phyloP scores from a whole-genome alignment of 1,284 basidiomycete species.

The Prillingera fragicola region DNA sequence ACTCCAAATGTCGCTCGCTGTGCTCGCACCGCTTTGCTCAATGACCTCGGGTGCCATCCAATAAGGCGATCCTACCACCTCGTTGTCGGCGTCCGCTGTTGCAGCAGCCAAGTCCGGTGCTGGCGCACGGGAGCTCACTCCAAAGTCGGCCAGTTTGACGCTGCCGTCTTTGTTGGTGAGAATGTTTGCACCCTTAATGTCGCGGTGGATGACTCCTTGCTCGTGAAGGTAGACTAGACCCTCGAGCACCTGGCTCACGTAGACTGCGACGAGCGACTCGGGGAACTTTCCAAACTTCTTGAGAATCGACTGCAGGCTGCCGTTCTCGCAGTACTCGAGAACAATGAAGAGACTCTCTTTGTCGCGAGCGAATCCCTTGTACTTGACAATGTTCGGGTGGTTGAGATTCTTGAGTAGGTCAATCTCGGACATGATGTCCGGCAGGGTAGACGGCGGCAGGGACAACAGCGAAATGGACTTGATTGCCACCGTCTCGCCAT shows the following conservation, averaged over 20 bases:
- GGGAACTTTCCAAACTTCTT: conserved; percentile 98
- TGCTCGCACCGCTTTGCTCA: conserved; percentile 92
- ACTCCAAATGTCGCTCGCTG: conserved; percentile 95
- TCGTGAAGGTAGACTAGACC: conserved; percentile 92
- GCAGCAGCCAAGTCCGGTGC: conserved; percentile 18
- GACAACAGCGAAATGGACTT: conserved; percentile 91
- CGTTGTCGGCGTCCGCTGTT: conserved; percentile 55
- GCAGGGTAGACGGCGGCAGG: conserved; percentile 85
- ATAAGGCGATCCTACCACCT: conserved; percentile 93
- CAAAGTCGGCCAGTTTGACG: conserved; percentile 90
- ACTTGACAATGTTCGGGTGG: conserved; percentile 92
- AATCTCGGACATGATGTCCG: conserved; percentile 96
- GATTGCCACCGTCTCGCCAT: conserved; percentile 90
- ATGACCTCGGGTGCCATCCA: conserved; percentile 99
- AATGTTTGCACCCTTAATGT: conserved; percentile 98
- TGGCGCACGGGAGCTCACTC: conserved; percentile 63
- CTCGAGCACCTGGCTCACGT: conserved; percentile 84
- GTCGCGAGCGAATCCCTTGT: conserved; percentile 92
- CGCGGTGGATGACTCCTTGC: conserved; percentile 96
- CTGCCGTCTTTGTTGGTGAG: conserved; percentile 98
- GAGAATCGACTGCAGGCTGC: conserved; percentile 87
- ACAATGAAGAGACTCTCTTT: conserved; percentile 93
- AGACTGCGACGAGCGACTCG: conserved; percentile 90
- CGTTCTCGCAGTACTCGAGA: conserved; percentile 95
- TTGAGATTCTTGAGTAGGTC: conserved; percentile 95